Conservation (phyloP, 768 basidiomycete species). For the Boletus fagicola region DNA sequence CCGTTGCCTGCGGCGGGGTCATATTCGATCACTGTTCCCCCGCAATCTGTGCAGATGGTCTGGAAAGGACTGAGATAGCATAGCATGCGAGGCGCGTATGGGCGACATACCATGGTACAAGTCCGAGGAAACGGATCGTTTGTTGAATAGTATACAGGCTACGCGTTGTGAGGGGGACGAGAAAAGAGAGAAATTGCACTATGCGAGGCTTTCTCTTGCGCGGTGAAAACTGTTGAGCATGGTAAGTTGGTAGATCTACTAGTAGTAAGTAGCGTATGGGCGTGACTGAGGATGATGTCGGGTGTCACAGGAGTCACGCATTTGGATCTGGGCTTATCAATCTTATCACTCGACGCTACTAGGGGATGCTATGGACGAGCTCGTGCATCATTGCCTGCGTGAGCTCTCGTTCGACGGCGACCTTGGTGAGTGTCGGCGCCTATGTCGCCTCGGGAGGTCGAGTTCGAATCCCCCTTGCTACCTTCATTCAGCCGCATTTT, state of each 20-base stretch:
- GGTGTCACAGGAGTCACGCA: background rate
- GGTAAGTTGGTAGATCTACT: no score
- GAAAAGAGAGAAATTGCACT: background rate
- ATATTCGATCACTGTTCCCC: constrained; percentile 82
- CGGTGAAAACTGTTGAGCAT: background rate
- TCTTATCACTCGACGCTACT: background rate
- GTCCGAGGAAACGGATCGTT: background rate
- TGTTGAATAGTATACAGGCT: background rate
- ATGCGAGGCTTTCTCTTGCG: background rate
- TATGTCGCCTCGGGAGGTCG: constrained; percentile 13
- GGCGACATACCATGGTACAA: constrained; percentile 15
- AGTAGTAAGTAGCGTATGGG: background rate
- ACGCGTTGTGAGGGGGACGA: background rate
- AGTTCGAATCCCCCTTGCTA: constrained; percentile 46
- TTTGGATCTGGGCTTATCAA: background rate
- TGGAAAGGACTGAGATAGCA: constrained; percentile 21
- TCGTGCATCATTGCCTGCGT: constrained; percentile 78
- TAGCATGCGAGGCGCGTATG: background rate
- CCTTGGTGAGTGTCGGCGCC: constrained; percentile 58
- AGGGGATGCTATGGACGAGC: constrained; percentile 59
- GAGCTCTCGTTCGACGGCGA: constrained; percentile 91
- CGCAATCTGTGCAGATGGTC: constrained; percentile 74
- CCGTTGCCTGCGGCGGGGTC: constrained; percentile 82
- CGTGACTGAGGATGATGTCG: background rate
- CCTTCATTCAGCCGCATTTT: constrained; percentile 22